Evolutionary conservation across 1,139 yeast species (phyloP), one percentile per base, ranked within the genome.

Genomic region (Hansenula sp.): DNA sequence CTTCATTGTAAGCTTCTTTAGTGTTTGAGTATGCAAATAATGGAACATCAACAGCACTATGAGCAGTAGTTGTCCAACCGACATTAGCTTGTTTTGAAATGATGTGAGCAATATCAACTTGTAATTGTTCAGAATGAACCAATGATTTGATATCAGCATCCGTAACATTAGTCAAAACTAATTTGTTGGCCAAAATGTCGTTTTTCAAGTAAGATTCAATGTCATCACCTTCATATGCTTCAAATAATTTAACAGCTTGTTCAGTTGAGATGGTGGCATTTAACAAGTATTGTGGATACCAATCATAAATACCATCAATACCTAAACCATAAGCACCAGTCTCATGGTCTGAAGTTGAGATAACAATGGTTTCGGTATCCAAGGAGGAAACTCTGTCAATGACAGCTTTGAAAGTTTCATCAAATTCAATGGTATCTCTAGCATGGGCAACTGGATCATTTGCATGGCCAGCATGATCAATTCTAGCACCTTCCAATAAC

Each of bases 281-380:
- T 25, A 47, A 21, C 34, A 44, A 41, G 39, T 43, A 43, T 35
- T 46, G 36, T 40, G 56, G 55, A 41, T 48, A 51, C 43, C 48
- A 52, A 25, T 48, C 44, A 31, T 51, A 52, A 29, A 46, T 38
- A 36, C 43, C 43, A 34, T 48, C 41, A 32, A 39, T 30, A 32
- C 51, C 56, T 21, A 50, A 36, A 29, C 48, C 54, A 17, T 47
- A 43, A 16, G 52, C 56, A 47, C 55, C 54, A 37, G 53, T 48
- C 41, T 52, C 56, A 32, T 52, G 56, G 42, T 52, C 56, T 28
- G 56, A 52, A 28, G 56, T 52, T n/a, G 53, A 43, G 14, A 52
- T 48, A 32, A 52, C 54, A 18, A 46, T 25, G 9, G 56, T 52
- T 41, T 52, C 55, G 18, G 52, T 46, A 32, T 52, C 54, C 29